Percentiles rank a stretch among this genome's conserved stretches.
phyloP scores from a whole-genome alignment of 768 basidiomycete genomes.

The Agrocybe praecox region DNA sequence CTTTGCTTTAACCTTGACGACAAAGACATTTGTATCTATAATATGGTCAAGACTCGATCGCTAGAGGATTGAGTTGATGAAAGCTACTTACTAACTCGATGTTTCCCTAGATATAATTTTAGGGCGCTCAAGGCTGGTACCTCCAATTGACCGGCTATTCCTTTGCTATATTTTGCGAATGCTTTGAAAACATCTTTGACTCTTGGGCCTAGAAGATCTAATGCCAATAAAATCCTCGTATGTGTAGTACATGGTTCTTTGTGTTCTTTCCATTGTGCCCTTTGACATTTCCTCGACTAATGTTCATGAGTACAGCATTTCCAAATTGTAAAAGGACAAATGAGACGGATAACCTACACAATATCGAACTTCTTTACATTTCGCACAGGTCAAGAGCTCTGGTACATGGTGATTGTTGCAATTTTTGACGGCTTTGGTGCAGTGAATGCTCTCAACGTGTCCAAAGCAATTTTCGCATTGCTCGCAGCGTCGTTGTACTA shows the following conservation, averaged over 20 bases:
- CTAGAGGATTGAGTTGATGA: background rate
- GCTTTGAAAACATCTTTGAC: slow-evolving; percentile 14
- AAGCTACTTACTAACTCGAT: slow-evolving; percentile 11
- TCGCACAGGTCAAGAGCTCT: slow-evolving; percentile 14
- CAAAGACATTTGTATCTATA: slow-evolving; percentile 14
- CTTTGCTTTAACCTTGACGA: slow-evolving; percentile 13
- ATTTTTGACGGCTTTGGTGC: slow-evolving; percentile 8
- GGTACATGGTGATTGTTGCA: slow-evolving; percentile 15
- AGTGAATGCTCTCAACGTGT: slow-evolving; percentile 12
- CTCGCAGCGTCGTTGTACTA: slow-evolving; percentile 8
- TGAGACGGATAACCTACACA: slow-evolving; percentile 17
- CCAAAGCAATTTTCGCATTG: slow-evolving; percentile 19
- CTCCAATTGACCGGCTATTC: slow-evolving; percentile 9
- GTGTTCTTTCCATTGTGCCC: slow-evolving; percentile 13
- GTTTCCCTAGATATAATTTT: slow-evolving; percentile 10
- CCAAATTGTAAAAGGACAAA: too few species aligned
- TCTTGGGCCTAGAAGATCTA: slow-evolving; percentile 6
- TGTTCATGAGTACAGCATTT: too few species aligned
- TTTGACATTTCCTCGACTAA: slow-evolving; percentile 18
- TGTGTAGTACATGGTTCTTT: slow-evolving; percentile 11
- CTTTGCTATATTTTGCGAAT: slow-evolving; percentile 15
- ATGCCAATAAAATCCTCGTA: slow-evolving; percentile 3
- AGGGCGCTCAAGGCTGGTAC: slow-evolving; percentile 18
- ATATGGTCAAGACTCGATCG: background rate
- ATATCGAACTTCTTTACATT: slow-evolving; percentile 19